These are phyloP conservation scores for Trichoderma gracile DNA, from an alignment of 2,329 filamentous ascomycete genomes.

Conservation along the genomic window DNA sequence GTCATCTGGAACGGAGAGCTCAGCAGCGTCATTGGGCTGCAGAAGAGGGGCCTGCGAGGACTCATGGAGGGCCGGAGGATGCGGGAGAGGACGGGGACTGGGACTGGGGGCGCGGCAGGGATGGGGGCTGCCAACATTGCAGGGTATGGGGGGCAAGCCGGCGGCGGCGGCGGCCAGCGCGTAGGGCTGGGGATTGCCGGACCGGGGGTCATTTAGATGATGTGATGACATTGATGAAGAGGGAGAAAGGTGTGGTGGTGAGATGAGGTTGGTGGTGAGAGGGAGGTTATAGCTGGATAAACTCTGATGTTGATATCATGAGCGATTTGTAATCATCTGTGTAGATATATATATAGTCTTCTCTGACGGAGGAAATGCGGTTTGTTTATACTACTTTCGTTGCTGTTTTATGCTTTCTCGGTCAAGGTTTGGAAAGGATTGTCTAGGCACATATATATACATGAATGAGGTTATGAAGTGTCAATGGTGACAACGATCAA, in stretches of 20 bases:
- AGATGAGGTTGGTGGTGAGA: too few relatives aligned
- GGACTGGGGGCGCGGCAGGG: constrained; percentile 30
- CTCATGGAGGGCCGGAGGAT: constrained; percentile 92
- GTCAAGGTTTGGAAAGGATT: too few relatives aligned
- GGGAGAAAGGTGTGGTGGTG: too few relatives aligned
- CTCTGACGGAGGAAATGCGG: constrained; percentile 23
- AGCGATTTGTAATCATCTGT: constrained; percentile 23
- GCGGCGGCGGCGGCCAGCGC: constrained; percentile 34
- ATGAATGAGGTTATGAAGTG: constrained; percentile 21
- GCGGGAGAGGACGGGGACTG: constrained; percentile 66
- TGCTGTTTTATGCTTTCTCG: not conserved
- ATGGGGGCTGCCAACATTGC: constrained; percentile 30
- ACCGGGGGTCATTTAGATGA: constrained; percentile 35
- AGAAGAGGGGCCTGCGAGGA: constrained; percentile 88
- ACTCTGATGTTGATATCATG: constrained; percentile 19
- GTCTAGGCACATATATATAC: constrained; percentile 4
- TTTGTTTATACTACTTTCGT: not conserved
- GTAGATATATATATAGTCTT: constrained; percentile 17
- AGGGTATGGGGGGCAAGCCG: constrained; percentile 27
- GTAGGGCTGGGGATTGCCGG: constrained; percentile 58
- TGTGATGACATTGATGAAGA: not conserved
- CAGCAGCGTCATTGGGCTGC: constrained; percentile 88
- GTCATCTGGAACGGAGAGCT: constrained; percentile 75
- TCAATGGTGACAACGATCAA: too few relatives aligned
- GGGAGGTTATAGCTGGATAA: not conserved